Evolutionary conservation across 2,329 filamentous ascomycete genomes (phyloP).

Genomic region (Apiospora koreana): DNA sequence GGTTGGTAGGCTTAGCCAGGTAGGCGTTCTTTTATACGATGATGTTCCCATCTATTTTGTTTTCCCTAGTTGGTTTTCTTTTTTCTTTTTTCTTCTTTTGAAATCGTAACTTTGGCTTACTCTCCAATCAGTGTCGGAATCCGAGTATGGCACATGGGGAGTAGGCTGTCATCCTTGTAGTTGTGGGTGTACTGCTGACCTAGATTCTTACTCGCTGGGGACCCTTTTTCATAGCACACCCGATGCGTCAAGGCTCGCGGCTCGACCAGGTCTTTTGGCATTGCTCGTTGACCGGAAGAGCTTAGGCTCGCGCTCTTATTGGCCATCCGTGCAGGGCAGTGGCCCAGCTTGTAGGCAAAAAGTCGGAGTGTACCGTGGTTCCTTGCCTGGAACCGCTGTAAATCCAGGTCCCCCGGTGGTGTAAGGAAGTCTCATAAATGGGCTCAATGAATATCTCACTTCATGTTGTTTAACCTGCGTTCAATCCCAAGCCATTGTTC

Average conservation of each 20-base stretch:
- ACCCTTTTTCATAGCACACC: not conserved
- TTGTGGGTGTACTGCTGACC: not conserved
- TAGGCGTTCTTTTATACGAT: no score
- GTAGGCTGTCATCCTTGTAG: not conserved
- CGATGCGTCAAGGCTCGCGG: not conserved
- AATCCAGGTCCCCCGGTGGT: no score
- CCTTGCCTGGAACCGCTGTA: not conserved
- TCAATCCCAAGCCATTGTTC: no score
- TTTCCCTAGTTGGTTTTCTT: no score
- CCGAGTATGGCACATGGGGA: not conserved
- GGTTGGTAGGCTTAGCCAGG: no score
- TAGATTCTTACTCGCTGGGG: not conserved
- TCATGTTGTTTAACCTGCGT: no score
- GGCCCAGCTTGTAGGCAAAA: not conserved
- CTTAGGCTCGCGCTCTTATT: not conserved
- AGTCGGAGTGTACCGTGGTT: not conserved
- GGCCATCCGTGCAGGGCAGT: not conserved
- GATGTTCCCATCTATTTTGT: no score
- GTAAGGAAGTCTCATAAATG: no score
- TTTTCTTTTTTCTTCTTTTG: no score
- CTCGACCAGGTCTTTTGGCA: not conserved
- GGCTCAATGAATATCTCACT: no score
- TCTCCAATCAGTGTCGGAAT: not conserved
- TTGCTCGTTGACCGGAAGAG: not conserved
- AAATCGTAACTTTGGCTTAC: not conserved